These are phyloP conservation scores for Penicillium sp. DNA, from an alignment of 2,329 filamentous ascomycete genomes.

Conservation along the genomic window DNA sequence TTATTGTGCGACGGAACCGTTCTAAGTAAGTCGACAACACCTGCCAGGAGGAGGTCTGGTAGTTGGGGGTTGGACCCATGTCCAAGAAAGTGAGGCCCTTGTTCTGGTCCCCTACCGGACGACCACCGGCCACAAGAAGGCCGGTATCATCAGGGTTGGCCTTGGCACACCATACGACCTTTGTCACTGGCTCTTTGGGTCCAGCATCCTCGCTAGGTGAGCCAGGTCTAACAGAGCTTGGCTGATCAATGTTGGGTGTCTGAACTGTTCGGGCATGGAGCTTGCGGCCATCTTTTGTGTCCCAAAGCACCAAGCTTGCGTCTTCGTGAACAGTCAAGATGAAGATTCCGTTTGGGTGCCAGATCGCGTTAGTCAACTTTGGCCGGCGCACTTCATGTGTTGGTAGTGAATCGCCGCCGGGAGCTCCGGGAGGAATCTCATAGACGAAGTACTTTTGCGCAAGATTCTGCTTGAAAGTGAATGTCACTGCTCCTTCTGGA, in stretches of 20 bases:
- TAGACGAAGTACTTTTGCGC: conserved; percentile 81
- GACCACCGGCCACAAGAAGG: conserved; percentile 81
- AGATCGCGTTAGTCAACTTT: conserved; percentile 77
- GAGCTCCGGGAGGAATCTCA: conserved; percentile 75
- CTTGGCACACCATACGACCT: conserved; percentile 91
- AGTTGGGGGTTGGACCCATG: conserved; percentile 82
- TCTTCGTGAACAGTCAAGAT: conserved; percentile 86
- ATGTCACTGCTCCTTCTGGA: conserved; percentile 80
- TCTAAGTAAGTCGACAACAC: conserved; percentile 75
- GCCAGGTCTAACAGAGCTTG: conserved; percentile 50
- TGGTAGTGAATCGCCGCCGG: conserved; percentile 68
- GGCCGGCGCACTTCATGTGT: conserved; percentile 68
- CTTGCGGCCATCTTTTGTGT: conserved; percentile 81
- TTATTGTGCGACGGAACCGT: conserved; percentile 69
- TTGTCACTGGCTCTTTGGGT: conserved; percentile 72
- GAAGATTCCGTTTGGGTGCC: conserved; percentile 94
- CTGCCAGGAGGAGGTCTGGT: conserved; percentile 90
- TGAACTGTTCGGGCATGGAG: conserved; percentile 81
- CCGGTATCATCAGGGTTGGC: conserved; percentile 91
- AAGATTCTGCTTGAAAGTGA: conserved; percentile 90
- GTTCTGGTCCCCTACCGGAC: conserved; percentile 64
- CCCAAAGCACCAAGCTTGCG: conserved; percentile 90
- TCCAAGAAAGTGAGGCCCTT: conserved; percentile 89
- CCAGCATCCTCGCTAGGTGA: conserved; percentile 55
- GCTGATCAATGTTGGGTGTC: conserved; percentile 72